Conservation (phyloP, 345 rosid genomes). For the Salix suchowensis region DNA sequence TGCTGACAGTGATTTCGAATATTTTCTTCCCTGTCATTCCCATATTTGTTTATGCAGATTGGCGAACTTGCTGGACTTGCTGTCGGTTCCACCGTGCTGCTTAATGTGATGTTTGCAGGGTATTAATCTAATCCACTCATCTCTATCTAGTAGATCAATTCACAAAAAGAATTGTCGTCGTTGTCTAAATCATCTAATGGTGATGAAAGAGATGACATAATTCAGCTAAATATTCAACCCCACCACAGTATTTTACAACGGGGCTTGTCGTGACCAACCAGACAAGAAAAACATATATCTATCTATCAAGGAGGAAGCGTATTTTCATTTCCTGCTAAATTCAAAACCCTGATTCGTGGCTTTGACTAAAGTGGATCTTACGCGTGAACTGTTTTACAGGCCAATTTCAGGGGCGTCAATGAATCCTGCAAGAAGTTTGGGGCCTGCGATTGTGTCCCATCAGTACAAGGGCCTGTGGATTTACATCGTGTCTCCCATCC, state of each 20-base stretch:
- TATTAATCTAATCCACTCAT: constrained; percentile 17
- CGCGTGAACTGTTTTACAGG: constrained; percentile 21
- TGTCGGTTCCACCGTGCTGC: constrained; percentile 74
- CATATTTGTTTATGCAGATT: constrained; percentile 36
- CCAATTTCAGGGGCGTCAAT: constrained; percentile 82
- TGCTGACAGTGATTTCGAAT: background rate
- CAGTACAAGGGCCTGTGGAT: constrained; percentile 67
- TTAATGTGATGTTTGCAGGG: constrained; percentile 90
- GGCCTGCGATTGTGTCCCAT: constrained; percentile 67
- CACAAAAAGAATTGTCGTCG: too few species aligned
- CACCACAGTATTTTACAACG: too few species aligned
- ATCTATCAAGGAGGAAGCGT: background rate
- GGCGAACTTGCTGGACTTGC: constrained; percentile 97
- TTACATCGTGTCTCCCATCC: constrained; percentile 49
- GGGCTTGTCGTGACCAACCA: background rate
- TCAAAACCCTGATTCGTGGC: background rate
- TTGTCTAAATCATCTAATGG: background rate
- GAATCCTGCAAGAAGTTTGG: constrained; percentile 88
- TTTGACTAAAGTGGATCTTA: background rate
- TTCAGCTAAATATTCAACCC: background rate
- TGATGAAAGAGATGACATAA: background rate
- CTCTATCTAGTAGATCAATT: background rate
- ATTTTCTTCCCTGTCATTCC: too few species aligned
- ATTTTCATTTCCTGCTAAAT: background rate
- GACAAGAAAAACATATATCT: too few species aligned